phyloP scores from a whole-genome alignment of 345 rosid genomes.

The Aethionema arabicum region DNA sequence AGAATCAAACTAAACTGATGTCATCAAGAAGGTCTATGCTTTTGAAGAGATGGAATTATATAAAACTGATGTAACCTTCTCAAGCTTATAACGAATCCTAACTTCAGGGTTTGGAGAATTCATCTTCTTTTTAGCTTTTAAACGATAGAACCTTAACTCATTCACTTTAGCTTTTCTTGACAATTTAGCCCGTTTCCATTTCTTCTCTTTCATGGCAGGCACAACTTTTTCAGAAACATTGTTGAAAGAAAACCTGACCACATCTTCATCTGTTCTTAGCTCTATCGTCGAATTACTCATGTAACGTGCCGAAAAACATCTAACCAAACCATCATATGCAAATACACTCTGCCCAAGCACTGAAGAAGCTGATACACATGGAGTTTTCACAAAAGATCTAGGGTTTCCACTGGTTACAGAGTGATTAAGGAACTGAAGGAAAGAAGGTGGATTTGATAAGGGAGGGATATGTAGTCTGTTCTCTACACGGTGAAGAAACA shows the following conservation, averaged over 20 bases:
- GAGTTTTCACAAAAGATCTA: slow-evolving; percentile 27
- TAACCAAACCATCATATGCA: slow-evolving; percentile 26
- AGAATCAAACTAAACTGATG: no score
- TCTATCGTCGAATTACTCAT: slow-evolving; percentile 51
- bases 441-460: slow-evolving; percentile 21
- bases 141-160: slow-evolving; percentile 76
- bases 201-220: slow-evolving; percentile 40
- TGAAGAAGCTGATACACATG: slow-evolving; percentile 19
- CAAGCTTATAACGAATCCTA: slow-evolving; percentile 85
- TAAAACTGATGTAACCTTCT: slow-evolving; percentile 50
- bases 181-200: slow-evolving; percentile 49
- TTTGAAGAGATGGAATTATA: not conserved
- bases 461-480: slow-evolving; percentile 20
- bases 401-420: slow-evolving; percentile 24
- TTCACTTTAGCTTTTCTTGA: slow-evolving; percentile 69
- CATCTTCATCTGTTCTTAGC: slow-evolving; percentile 55
- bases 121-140: slow-evolving; percentile 91
- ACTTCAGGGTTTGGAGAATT: slow-evolving; percentile 96
- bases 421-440: slow-evolving; percentile 19
- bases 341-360: slow-evolving; percentile 3
- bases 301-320: slow-evolving; percentile 38
- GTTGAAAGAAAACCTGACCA: slow-evolving; percentile 64
- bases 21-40: no score
- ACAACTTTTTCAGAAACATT: slow-evolving; percentile 32
- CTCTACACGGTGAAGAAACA: slow-evolving; percentile 23